A percentile compares a stretch with the other conserved stretches of the same genome.
Evolutionary conservation across 805 yeast species (phyloP).

Genomic region (Yamadazyma tumulicola): DNA sequence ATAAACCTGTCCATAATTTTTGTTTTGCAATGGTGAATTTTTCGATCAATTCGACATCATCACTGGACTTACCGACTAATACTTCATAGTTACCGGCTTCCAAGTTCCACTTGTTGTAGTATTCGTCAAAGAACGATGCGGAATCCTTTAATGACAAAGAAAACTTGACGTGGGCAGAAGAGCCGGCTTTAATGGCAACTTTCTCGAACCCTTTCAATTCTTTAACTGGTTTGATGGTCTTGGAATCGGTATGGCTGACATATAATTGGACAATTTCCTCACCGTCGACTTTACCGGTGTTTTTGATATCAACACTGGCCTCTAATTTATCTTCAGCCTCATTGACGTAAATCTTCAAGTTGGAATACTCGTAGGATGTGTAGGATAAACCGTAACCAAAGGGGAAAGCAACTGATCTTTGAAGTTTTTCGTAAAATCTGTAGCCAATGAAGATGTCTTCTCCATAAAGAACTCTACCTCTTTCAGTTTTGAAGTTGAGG

Average conservation of each 20-base stretch:
- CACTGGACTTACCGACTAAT: constrained; percentile 41
- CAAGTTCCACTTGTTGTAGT: constrained; percentile 45
- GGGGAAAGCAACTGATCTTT: constrained; percentile 50
- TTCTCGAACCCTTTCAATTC: constrained; percentile 60
- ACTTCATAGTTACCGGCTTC: constrained; percentile 51
- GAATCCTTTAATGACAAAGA: constrained; percentile 42
- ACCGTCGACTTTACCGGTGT: constrained; percentile 49
- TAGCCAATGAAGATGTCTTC: constrained; percentile 67
- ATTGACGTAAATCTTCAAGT: constrained; percentile 27
- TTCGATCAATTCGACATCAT: constrained; percentile 20
- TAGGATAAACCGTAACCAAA: constrained; percentile 65
- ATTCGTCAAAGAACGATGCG: constrained; percentile 54
- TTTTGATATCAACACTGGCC: constrained; percentile 41
- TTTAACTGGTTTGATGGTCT: constrained; percentile 51
- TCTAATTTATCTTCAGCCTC: constrained; percentile 24
- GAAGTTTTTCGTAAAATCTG: constrained; percentile 53
- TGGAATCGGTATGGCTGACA: constrained; percentile 34
- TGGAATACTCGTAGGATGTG: constrained; percentile 43
- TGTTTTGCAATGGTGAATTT: constrained; percentile 12
- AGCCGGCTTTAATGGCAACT: constrained; percentile 45
- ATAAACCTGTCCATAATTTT: constrained; percentile 15
- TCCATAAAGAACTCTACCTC: constrained; percentile 40
- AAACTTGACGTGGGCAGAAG: constrained; percentile 33
- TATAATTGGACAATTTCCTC: constrained; percentile 57
- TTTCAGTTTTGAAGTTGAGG: constrained; percentile 27